These are phyloP conservation scores for Boletus tomentosulus DNA, from an alignment of 768 basidiomycete genomes.

Conservation along the genomic window DNA sequence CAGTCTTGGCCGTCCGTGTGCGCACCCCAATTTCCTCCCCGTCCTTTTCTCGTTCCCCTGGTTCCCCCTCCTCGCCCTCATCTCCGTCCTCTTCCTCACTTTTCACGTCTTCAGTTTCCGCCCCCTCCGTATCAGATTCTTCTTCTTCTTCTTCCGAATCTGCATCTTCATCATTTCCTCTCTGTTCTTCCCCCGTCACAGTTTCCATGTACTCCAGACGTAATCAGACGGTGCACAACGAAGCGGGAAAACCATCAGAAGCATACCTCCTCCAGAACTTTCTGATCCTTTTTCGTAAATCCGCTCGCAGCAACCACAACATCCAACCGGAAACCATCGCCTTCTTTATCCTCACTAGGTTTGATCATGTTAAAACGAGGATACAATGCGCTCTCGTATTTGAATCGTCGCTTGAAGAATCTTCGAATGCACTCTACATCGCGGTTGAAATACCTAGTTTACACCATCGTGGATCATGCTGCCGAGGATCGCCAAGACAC, in stretches of 20 bases:
- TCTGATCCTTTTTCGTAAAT: slow-evolving; percentile 80
- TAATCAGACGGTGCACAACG: slow-evolving; percentile 19
- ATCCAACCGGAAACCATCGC: slow-evolving; percentile 71
- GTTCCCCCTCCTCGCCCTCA: slow-evolving; percentile 37
- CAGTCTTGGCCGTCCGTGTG: slow-evolving; percentile 1
- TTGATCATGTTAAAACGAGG: slow-evolving; percentile 65
- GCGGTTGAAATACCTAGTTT: slow-evolving; percentile 91
- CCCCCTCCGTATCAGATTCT: slow-evolving; percentile 37
- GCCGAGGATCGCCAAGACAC: slow-evolving; percentile 12
- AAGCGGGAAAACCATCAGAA: slow-evolving; percentile 16
- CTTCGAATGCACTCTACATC: slow-evolving; percentile 95
- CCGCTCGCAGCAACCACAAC: slow-evolving; percentile 93
- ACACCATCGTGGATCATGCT: slow-evolving; percentile 4
- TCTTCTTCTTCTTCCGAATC: slow-evolving; percentile 32
- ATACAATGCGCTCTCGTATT: slow-evolving; percentile 87
- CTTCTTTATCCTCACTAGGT: slow-evolving; percentile 33
- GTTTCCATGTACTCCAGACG: slow-evolving; percentile 62
- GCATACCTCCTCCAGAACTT: slow-evolving; percentile 77
- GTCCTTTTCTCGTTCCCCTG: slow-evolving; percentile 32
- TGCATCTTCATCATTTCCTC: slow-evolving; percentile 21
- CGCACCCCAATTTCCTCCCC: slow-evolving; percentile 29
- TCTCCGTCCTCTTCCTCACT: slow-evolving; percentile 30
- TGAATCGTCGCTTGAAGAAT: slow-evolving; percentile 88
- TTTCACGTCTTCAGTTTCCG: slow-evolving; percentile 29
- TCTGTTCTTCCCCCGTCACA: slow-evolving; percentile 33